Evolutionary conservation across 148 eudicot genomes (phyloP), one percentile per base, ranked within the genome.

Genomic region (Vaccinium myrtillus): DNA sequence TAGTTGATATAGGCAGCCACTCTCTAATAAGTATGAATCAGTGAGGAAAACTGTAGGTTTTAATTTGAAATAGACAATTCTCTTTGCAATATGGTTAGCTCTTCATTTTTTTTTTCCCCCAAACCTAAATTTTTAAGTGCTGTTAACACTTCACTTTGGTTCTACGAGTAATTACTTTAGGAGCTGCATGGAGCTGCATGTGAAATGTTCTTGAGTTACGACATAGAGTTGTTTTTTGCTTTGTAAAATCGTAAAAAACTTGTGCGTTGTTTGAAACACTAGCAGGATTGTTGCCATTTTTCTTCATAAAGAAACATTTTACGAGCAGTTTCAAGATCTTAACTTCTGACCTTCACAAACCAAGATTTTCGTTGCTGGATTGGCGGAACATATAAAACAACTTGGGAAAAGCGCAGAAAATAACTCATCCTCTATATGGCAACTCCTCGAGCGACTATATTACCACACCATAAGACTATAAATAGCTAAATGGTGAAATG

Each of bases 141-240:
- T 75, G 51, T 43, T 43, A 18, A 11, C 10, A 0, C 23, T 43
- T 19, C 25, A 6, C 3, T 73, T 43, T 70, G 19, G 75, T 70
- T 9, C 51, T 75, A 2, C 50, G 8, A 3, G 51, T 46, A 75
- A 18, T 75, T 75, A 19, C 2, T 75, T 43, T 75, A 6, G 48
- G 77, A 36, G 77, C 50, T 73, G 77, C 77, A 3, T 73, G 48
- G 77, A 36, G 77, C 50, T 73, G 77, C 77, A 3, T 73, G 77
- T 6, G 77, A 73, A 48, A 73, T 73, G 10, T 2, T 73, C 77
- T 73, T 73, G n/a, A 73, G 48, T 73, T 73, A 36, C 4, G 23
- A 36, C n/a, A 16, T 16, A 36, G 48, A 36, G 49, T 36, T 73
- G 77, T 73, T 21, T 16, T 70, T 70, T 13, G 43, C 43, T 27